Evolutionary conservation across 352 stramenopile species (phyloP), one percentile per base, ranked within the genome.

Genomic region (Phytophthora citricola): DNA sequence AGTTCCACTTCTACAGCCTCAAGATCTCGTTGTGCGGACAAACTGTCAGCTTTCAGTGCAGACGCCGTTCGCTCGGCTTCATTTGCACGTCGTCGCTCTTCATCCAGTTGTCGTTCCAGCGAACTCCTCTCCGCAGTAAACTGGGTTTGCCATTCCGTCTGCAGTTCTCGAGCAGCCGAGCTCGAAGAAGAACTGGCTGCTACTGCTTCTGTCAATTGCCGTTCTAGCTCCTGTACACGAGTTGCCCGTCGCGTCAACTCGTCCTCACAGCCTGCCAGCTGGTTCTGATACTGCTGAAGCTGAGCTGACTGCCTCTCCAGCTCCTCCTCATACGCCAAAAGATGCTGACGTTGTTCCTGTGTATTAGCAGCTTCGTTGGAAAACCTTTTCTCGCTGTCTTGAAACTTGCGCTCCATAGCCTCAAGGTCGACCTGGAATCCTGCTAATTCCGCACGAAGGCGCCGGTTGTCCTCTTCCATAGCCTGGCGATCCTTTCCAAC

Each of bases 401-500:
- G 64, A 12, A 86, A 75, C 20, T 85, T 87, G 12, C 57, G 67
- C 57, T 86, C 69, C 22, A 89, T 66, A 4, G 66, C 50, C 46
- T 90, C 78, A 0, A 88, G 36, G 17, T 89, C 69, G 17, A 81
- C 49, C 59, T 89, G 79, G 4, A 89, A 76, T 5, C 58, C 58
- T n/a, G 75, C 55, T 17, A 90, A 36, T 17, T 80, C 71, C 15
- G 69, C 61, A 3, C 79, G 79, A n/a, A 92, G 73, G 2, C 73
- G 67, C 4, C 76, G 76, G 41, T 88, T 88, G 26, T 89, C 74
- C 27, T 81, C 48, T 50, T 92, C 83, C n/a, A 87, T 75, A 6
- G 63, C 51, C 20, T 79, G 69, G 2, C 83, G 81, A 9, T 78
- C 78, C 43, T 85, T 54, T 92, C 81, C 17, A 92, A 54, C 20